phyloP scores from a whole-genome alignment of 225 moss, liverwort and hornwort species.

The Sphagnum contortum region DNA sequence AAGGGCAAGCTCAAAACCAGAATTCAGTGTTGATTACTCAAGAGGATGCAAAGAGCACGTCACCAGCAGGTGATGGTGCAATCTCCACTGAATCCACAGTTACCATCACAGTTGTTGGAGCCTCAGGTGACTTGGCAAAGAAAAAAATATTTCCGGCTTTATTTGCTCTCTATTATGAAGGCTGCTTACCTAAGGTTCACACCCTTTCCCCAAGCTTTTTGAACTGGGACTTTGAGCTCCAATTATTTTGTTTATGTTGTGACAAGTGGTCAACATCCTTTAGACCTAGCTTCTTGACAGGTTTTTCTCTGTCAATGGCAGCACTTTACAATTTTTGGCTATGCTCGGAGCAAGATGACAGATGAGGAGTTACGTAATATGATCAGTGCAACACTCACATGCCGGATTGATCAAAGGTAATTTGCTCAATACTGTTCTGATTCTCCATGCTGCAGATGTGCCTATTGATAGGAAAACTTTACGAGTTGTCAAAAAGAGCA shows the following conservation, averaged over 20 bases:
- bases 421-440: not conserved
- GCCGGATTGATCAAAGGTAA: slow-evolving; percentile 90
- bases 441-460: too few species aligned
- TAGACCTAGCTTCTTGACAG: not conserved
- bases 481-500: too few species aligned
- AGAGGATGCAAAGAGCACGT: too few species aligned
- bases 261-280: too few species aligned
- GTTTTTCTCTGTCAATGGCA: slow-evolving; percentile 13
- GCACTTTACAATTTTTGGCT: slow-evolving; percentile 87
- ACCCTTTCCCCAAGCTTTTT: not conserved
- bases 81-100: slow-evolving; percentile 46
- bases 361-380: slow-evolving; percentile 66
- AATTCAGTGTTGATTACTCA: too few species aligned
- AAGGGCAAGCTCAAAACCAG: too few species aligned
- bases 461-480: too few species aligned
- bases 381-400: slow-evolving; percentile 73
- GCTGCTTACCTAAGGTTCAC: slow-evolving; percentile 79
- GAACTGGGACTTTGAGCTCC: not conserved
- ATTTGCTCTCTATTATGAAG: slow-evolving; percentile 90
- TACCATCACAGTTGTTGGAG: slow-evolving; percentile 86
- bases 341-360: slow-evolving; percentile 86
- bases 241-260: too few species aligned
- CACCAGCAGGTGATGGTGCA: slow-evolving; percentile 11
- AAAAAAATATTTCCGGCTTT: slow-evolving; percentile 97
- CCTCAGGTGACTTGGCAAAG: slow-evolving; percentile 89